Base-by-base conservation (phyloP, 2,329 filamentous ascomycete genomes). In the Verticillium nubilum region DNA sequence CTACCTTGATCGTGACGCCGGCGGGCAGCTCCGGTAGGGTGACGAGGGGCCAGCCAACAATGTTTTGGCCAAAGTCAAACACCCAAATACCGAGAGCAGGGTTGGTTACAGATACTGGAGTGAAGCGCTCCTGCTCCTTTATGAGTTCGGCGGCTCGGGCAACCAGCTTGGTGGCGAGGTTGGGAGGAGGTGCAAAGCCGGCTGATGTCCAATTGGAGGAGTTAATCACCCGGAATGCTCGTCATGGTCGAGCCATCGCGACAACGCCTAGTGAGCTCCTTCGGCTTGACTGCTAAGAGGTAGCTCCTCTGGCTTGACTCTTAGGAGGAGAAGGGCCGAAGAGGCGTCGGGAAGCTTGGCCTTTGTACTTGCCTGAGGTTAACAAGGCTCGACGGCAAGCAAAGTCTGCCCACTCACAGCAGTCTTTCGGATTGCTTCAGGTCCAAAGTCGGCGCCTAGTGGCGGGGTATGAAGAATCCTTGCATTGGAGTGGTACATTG, bases 61-160 rank as follows among this genome's bases (percentile, higher is more conserved):
- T 57, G 50, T 60, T 60, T 50, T 60, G 56, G 23, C 55, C 59
- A 56, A 60, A 58, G 28, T 60, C 56, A 17, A 60, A 60, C 29
- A 60, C 59, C 56, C 59, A 60, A 1, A 47, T 58, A n/a, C 59
- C 56, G 13, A 47, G 17, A 56, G 33, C 56, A 3, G 59, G 59
- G 33, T 58, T 60, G 12, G 59, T 60, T 17, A 60, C 59, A 10
- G 59, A 58, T 7, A 58, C 33, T 9, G 59, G 55, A 6, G 25
- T 58, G 47, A 60, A 58, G 25, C 33, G 29, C 29, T 60, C 59
- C 19, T 60, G 59, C 19, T 58, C 19, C 55, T 27, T 60, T 55
- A 60, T 54, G 50, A 50, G 59, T 27, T 60, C 55, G 17, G 59
- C 59, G 17, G 59, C 55, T 4, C 59, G 59, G 13, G 59, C 59